Conservation (phyloP, 2,329 filamentous ascomycete genomes). For the Ophiostoma ips region DNA sequence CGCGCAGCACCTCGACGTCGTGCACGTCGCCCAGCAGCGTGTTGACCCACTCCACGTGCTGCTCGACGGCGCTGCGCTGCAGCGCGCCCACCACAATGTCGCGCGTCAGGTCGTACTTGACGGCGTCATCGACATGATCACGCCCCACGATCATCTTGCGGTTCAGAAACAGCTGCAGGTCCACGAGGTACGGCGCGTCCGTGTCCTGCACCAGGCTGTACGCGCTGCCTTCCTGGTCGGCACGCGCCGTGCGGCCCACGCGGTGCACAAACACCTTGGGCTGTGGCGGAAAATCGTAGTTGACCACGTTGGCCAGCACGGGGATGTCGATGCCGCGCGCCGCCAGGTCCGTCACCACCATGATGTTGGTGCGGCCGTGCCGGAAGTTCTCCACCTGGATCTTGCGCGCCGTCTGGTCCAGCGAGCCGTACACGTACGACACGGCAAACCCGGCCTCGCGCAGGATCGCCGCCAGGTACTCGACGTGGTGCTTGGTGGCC, state of each 20-base stretch:
- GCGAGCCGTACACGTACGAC: conserved; percentile 85
- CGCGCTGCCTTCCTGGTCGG: conserved; percentile 83
- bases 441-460: conserved; percentile 70
- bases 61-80: conserved; percentile 57
- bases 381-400: conserved; percentile 87
- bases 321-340: conserved; percentile 97
- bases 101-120: conserved; percentile 55
- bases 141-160: conserved; percentile 66
- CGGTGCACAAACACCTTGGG: conserved; percentile 95
- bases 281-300: conserved; percentile 95
- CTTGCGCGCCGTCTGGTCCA: conserved; percentile 87
- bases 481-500: conserved; percentile 93
- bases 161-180: conserved; percentile 90
- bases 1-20: conserved; percentile 57
- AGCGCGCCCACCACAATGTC: conserved; percentile 75
- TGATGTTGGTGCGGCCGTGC: conserved; percentile 67
- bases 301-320: conserved; percentile 89
- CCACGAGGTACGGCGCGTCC: conserved; percentile 82
- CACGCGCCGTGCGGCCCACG: conserved; percentile 89
- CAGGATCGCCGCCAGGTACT: conserved; percentile 79
- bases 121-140: conserved; percentile 25
- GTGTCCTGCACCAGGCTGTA: conserved; percentile 83
- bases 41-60: conserved; percentile 67
- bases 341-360: conserved; percentile 93
- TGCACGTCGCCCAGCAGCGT: conserved; percentile 62